Conservation (phyloP, 2,329 filamentous ascomycete genomes). For the Aspergillus intermedius region DNA sequence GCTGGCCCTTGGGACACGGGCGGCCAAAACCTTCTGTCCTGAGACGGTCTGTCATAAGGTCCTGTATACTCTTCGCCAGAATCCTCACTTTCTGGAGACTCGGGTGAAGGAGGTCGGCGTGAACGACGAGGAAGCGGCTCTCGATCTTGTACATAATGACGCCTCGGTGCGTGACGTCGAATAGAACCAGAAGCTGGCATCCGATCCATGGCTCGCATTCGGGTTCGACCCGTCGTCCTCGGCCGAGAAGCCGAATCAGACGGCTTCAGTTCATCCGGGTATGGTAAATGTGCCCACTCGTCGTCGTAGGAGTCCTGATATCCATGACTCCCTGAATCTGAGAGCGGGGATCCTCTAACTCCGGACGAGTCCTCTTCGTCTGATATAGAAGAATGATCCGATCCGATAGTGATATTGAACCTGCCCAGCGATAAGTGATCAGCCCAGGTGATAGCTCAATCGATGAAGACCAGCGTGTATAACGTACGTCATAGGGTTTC, state of each 20-base stretch:
- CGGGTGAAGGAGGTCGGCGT: conserved; percentile 43
- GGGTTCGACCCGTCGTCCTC: conserved; percentile 35
- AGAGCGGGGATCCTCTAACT: conserved; percentile 38
- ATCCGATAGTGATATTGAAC: conserved; percentile 39
- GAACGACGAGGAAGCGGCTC: conserved; percentile 31
- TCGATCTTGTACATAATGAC: conserved; percentile 32
- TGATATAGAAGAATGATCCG: conserved; percentile 33
- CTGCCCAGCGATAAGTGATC: conserved; percentile 19
- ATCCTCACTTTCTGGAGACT: conserved; percentile 57
- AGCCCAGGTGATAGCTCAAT: conserved; percentile 2
- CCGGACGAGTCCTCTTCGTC: conserved; percentile 43
- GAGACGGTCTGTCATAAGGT: conserved; percentile 38
- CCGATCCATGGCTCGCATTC: conserved; percentile 34
- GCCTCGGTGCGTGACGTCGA: conserved; percentile 33
- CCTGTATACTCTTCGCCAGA: conserved; percentile 56
- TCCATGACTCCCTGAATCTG: conserved; percentile 35
- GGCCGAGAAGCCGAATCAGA: conserved; percentile 43
- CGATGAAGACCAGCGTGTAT: neutral
- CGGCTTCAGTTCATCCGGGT: conserved; percentile 42
- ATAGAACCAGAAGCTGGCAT: conserved; percentile 29
- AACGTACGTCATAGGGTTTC: conserved; percentile 16
- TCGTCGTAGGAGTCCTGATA: conserved; percentile 33
- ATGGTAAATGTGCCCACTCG: conserved; percentile 35
- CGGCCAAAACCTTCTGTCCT: conserved; percentile 29
- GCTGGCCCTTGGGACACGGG: conserved; percentile 22